Evolutionary conservation across 345 rosid genomes (phyloP).

Genomic region (Hypericum perforatum): DNA sequence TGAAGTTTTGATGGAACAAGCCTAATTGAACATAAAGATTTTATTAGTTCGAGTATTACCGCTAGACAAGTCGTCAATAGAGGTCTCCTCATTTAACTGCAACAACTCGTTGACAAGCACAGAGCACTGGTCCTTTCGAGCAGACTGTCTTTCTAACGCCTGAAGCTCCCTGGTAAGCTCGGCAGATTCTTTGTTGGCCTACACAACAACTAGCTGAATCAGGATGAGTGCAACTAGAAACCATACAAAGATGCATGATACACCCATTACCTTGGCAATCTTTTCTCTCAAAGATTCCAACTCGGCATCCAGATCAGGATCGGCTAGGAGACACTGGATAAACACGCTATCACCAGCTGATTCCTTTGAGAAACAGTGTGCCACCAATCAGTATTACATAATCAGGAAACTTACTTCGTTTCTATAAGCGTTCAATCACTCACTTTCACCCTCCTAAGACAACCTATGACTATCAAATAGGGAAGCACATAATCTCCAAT

Average conservation of each 20-base stretch:
- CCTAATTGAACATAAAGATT: too few species aligned
- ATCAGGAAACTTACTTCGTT: background rate
- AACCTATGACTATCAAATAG: too few species aligned
- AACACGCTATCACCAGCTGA: conserved; percentile 21
- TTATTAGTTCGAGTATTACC: conserved; percentile 48
- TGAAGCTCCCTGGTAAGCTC: conserved; percentile 51
- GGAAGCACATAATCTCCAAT: too few species aligned
- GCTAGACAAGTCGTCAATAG: conserved; percentile 37
- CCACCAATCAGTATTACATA: background rate
- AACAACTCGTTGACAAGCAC: conserved; percentile 45
- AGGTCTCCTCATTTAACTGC: conserved; percentile 36
- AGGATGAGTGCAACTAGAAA: background rate
- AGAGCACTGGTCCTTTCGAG: conserved; percentile 32
- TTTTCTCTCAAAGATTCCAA: conserved; percentile 54
- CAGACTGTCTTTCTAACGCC: conserved; percentile 42
- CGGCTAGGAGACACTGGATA: conserved; percentile 29
- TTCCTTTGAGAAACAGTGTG: conserved; percentile 25
- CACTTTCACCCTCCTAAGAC: background rate
- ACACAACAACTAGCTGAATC: conserved; percentile 6
- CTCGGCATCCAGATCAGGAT: conserved; percentile 47
- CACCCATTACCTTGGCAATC: conserved; percentile 46
- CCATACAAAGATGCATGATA: background rate
- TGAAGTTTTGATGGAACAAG: too few species aligned
- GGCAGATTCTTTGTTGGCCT: conserved; percentile 55
- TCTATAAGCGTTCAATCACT: background rate